Evolutionary conservation across 2,329 filamentous ascomycete species (phyloP).

Genomic region (Penicillium frequentans): DNA sequence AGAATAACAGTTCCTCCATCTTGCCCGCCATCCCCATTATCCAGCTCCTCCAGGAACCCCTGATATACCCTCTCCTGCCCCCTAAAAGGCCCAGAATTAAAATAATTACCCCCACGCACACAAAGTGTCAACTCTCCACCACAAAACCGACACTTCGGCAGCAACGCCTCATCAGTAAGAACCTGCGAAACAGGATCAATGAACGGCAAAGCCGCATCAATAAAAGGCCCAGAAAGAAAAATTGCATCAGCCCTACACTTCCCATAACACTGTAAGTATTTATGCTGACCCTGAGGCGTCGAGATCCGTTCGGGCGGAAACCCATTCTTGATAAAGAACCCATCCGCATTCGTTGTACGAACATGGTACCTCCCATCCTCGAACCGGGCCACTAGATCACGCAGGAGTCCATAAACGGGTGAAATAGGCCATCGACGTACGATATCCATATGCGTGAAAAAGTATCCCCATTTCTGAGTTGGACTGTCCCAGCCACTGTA

Average conservation of each 20-base stretch:
- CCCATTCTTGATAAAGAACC: slow-evolving; percentile 19
- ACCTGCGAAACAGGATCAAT: slow-evolving; percentile 15
- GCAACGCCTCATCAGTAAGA: slow-evolving; percentile 9
- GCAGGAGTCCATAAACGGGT: slow-evolving; percentile 7
- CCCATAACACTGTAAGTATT: slow-evolving; percentile 18
- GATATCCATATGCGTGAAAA: slow-evolving; percentile 20
- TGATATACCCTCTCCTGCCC: slow-evolving; percentile 12
- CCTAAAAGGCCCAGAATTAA: slow-evolving; percentile 16
- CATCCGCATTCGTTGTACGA: slow-evolving; percentile 25
- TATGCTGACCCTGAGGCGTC: slow-evolving; percentile 24
- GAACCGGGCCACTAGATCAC: background rate
- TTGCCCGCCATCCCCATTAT: background rate
- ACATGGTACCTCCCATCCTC: slow-evolving; percentile 9
- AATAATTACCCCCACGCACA: slow-evolving; percentile 23
- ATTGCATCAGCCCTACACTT: slow-evolving; percentile 22
- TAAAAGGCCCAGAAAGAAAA: slow-evolving; percentile 14
- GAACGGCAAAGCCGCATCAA: slow-evolving; percentile 17
- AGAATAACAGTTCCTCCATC: slow-evolving; percentile 11
- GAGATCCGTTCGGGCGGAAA: slow-evolving; percentile 12
- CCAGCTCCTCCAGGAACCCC: slow-evolving; percentile 3
- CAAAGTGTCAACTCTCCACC: slow-evolving; percentile 19
- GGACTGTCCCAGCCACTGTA: slow-evolving; percentile 15
- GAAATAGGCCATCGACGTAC: slow-evolving; percentile 15
- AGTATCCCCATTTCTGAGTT: slow-evolving; percentile 24
- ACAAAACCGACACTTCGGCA: slow-evolving; percentile 19